These are phyloP conservation scores for Gossypium trilobum DNA, from an alignment of 441 rosid genomes.

Conservation along the genomic window DNA sequence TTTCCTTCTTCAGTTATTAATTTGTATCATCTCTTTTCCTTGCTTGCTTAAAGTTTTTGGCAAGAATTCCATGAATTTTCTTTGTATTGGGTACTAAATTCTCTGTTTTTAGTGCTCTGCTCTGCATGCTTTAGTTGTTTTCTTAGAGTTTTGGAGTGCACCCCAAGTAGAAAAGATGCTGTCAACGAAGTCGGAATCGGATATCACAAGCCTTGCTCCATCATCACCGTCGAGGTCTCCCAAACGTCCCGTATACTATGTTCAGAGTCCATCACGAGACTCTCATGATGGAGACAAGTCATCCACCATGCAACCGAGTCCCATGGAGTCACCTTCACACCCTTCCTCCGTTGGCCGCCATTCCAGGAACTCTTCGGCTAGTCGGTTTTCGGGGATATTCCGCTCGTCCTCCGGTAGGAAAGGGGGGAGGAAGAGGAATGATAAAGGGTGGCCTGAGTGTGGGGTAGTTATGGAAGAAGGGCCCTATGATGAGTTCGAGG, in stretches of 20 bases:
- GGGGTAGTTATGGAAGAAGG: slow-evolving; percentile 73
- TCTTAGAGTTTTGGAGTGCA: neutral
- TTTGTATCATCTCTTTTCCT: neutral
- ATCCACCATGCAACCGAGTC: slow-evolving; percentile 62
- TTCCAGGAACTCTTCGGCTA: slow-evolving; percentile 69
- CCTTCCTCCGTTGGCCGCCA: slow-evolving; percentile 62
- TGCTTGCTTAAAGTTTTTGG: too few relatives aligned
- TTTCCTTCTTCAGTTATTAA: neutral
- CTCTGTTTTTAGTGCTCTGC: neutral
- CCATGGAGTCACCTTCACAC: slow-evolving; percentile 76
- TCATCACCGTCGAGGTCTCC: slow-evolving; percentile 62
- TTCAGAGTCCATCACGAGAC: slow-evolving; percentile 81
- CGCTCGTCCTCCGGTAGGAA: slow-evolving; percentile 66
- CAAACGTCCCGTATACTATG: slow-evolving; percentile 44
- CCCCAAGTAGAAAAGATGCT: slow-evolving; percentile 1
- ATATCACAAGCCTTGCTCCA: slow-evolving; percentile 60
- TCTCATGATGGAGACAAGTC: slow-evolving; percentile 71
- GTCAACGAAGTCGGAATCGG: slow-evolving; percentile 56
- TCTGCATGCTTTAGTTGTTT: neutral
- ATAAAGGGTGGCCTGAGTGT: slow-evolving; percentile 83
- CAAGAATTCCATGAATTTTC: neutral
- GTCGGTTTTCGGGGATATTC: slow-evolving; percentile 72
- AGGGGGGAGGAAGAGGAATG: slow-evolving; percentile 45
- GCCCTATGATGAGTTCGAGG: slow-evolving; percentile 46
- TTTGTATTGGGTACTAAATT: neutral